These are phyloP conservation scores for Amanita pallidorosea DNA, from an alignment of 768 basidiomycete genomes.

Conservation along the genomic window DNA sequence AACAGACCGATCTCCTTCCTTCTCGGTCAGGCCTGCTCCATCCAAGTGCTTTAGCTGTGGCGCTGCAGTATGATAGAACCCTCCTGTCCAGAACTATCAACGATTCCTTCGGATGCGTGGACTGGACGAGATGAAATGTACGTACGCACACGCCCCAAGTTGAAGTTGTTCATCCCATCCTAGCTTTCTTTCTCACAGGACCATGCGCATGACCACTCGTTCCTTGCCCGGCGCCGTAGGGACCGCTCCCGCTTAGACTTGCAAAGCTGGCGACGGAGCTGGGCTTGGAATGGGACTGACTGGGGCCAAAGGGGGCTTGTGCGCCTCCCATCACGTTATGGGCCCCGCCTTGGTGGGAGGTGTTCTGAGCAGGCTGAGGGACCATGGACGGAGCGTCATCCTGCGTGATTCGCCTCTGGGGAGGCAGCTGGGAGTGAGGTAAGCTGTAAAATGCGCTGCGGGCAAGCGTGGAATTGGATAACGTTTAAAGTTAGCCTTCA, in stretches of 20 bases:
- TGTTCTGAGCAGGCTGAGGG: slow-evolving; percentile 41
- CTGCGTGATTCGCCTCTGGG: slow-evolving; percentile 80
- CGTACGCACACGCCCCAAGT: not conserved
- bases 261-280: slow-evolving; percentile 56
- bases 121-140: too few species aligned
- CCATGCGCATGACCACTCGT: slow-evolving; percentile 24
- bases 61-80: too few species aligned
- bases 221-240: slow-evolving; percentile 21
- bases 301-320: slow-evolving; percentile 29
- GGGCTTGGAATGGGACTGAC: slow-evolving; percentile 43
- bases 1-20: too few species aligned
- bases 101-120: too few species aligned
- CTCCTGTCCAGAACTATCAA: not conserved
- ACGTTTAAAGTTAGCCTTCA: not conserved
- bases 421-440: slow-evolving; percentile 60
- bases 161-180: slow-evolving; percentile 23
- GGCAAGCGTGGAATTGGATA: not conserved
- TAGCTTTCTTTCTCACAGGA: slow-evolving; percentile 47
- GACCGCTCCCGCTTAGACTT: slow-evolving; percentile 47
- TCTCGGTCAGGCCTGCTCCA: too few species aligned
- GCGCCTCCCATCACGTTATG: slow-evolving; percentile 19
- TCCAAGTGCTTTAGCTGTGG: too few species aligned
- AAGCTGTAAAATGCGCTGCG: slow-evolving; percentile 66
- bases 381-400: slow-evolving; percentile 90
- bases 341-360: slow-evolving; percentile 29